Conservation (phyloP, 306 rosid species). For the Ormosia semicastrata region DNA sequence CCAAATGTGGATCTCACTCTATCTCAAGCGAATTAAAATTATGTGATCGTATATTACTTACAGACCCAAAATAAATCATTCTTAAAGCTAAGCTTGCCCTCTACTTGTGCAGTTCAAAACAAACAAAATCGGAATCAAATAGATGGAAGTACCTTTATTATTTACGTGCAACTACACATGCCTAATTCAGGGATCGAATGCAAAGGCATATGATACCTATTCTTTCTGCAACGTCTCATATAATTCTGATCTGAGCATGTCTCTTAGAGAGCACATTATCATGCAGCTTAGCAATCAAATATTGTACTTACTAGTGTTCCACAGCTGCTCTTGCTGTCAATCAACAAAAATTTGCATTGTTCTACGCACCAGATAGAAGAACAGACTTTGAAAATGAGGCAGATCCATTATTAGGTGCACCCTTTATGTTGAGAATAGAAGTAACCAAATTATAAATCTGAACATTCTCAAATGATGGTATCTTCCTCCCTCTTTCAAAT, state of each 20-base stretch:
- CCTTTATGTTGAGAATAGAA: slow-evolving; percentile 70
- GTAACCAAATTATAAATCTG: slow-evolving; percentile 91
- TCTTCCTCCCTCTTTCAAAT: slow-evolving; percentile 80
- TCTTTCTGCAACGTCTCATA: not conserved
- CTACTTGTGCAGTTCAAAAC: slow-evolving; percentile 21
- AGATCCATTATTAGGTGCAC: slow-evolving; percentile 91
- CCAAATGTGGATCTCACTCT: slow-evolving; percentile 20
- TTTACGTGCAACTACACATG: not conserved
- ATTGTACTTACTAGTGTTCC: slow-evolving; percentile 7
- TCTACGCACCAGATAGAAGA: slow-evolving; percentile 59
- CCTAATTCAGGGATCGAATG: not conserved
- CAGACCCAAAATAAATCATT: slow-evolving; percentile 5
- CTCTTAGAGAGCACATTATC: slow-evolving; percentile 9
- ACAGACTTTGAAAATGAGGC: slow-evolving; percentile 56
- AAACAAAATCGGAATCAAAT: slow-evolving; percentile 10
- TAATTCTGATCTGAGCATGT: slow-evolving; percentile 6
- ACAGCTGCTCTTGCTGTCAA: not conserved
- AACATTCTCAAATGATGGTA: slow-evolving; percentile 92
- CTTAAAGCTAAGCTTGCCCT: slow-evolving; percentile 19
- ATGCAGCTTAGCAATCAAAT: slow-evolving; percentile 17
- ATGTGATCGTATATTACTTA: not conserved
- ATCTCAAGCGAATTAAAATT: slow-evolving; percentile 12
- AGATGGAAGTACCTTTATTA: slow-evolving; percentile 16
- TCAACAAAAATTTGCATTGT: not conserved
- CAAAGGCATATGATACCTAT: not conserved